A percentile compares a stretch with the other conserved stretches of the same genome.
phyloP scores from a whole-genome alignment of 2,329 filamentous ascomycete species.

The Paramyrothecium sp. region DNA sequence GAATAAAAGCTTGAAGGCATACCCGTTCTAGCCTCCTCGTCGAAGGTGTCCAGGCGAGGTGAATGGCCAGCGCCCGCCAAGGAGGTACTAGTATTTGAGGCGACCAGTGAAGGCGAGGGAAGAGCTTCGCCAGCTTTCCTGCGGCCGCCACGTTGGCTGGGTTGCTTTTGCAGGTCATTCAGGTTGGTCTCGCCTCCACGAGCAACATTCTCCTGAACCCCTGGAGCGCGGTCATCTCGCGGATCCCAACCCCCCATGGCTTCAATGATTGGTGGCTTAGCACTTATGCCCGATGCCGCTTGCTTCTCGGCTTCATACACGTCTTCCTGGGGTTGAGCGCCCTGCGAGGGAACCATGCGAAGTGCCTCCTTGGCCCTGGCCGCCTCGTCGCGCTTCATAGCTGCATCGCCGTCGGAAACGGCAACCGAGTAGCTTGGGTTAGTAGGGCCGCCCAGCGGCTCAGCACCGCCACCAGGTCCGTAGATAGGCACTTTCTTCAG shows the following conservation, averaged over 20 bases:
- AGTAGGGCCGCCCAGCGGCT: constrained; percentile 60
- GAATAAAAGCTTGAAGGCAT: constrained; percentile 28
- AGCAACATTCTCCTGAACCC: background rate
- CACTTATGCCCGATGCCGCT: constrained; percentile 45
- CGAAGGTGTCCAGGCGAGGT: constrained; percentile 33
- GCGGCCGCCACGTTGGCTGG: constrained; percentile 43
- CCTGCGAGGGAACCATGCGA: constrained; percentile 58
- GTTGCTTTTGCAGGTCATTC: background rate
- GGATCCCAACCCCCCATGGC: constrained; percentile 18
- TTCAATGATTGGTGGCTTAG: constrained; percentile 25
- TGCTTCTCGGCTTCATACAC: constrained; percentile 36
- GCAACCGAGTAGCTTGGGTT: constrained; percentile 82
- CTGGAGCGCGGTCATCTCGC: constrained; percentile 6
- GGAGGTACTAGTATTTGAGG: constrained; percentile 19
- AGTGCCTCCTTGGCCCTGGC: constrained; percentile 60
- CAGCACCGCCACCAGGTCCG: constrained; percentile 70
- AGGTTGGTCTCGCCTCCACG: background rate
- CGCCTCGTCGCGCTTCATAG: constrained; percentile 59
- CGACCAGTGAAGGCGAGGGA: constrained; percentile 29
- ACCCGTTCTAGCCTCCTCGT: constrained; percentile 41
- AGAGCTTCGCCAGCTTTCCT: constrained; percentile 47
- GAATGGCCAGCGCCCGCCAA: constrained; percentile 26
- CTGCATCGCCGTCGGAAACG: constrained; percentile 68
- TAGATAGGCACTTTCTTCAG: constrained; percentile 86
- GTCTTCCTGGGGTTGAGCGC: constrained; percentile 22